phyloP scores from a whole-genome alignment of 1,139 yeast species.

The Yamadazyma diddensiae region DNA sequence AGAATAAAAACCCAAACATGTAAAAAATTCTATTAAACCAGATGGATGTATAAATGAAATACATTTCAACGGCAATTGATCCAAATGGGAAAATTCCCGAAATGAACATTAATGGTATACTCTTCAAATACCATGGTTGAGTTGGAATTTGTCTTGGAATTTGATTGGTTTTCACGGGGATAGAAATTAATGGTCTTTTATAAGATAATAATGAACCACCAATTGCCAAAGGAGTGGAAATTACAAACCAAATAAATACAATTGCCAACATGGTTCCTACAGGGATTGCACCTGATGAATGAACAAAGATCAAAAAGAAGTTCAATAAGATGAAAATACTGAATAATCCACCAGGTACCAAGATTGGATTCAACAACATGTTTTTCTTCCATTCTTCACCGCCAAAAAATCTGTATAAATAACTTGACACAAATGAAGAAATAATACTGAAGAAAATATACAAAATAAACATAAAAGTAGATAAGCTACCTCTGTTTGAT shows the following conservation, averaged over 20 bases:
- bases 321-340: constrained; percentile 65
- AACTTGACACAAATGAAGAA: constrained; percentile 85
- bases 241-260: constrained; percentile 76
- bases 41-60: constrained; percentile 79
- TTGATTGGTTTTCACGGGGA: constrained; percentile 88
- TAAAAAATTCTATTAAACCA: constrained; percentile 95
- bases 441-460: constrained; percentile 76
- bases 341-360: constrained; percentile 81
- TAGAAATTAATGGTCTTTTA: constrained; percentile 54
- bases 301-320: constrained; percentile 72
- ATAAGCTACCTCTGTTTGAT: constrained; percentile 88
- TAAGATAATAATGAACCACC: constrained; percentile 77
- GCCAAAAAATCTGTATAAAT: constrained; percentile 82
- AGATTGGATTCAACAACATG: constrained; percentile 73
- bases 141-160: constrained; percentile 94
- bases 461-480: constrained; percentile 83
- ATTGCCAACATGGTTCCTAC: constrained; percentile 84
- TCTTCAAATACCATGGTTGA: constrained; percentile 81
- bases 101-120: constrained; percentile 63
- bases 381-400: constrained; percentile 92
- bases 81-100: constrained; percentile 96
- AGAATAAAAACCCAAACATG: constrained; percentile 95
- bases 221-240: constrained; percentile 82
- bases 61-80: constrained; percentile 90
- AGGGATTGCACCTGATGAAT: constrained; percentile 95